A percentile compares a stretch with the other conserved stretches of the same genome.
Evolutionary conservation across 768 basidiomycete species (phyloP).

Genomic region (Boletus vinaceobasis): DNA sequence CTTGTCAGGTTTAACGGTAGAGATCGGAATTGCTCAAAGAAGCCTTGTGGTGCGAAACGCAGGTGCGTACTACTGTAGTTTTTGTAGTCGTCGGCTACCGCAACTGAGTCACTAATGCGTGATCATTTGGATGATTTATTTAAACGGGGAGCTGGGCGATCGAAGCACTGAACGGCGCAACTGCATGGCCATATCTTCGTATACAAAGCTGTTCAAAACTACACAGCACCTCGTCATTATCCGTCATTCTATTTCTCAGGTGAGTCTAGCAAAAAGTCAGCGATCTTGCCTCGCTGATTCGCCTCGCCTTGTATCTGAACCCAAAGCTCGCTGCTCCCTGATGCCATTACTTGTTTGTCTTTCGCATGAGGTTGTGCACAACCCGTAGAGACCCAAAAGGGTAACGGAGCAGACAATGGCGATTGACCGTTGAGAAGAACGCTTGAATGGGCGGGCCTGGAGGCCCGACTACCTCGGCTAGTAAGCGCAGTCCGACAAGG

Average conservation of each 20-base stretch:
- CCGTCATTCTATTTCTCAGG: slow-evolving; percentile 1
- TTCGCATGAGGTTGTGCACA: neutral
- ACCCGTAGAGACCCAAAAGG: slow-evolving; percentile 34
- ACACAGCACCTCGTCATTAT: neutral
- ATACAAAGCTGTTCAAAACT: neutral
- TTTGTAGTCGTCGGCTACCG: slow-evolving; percentile 34
- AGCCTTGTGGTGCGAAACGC: neutral
- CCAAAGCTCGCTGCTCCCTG: slow-evolving; percentile 31
- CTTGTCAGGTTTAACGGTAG: neutral
- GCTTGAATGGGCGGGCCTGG: slow-evolving; percentile 14
- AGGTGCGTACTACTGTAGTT: slow-evolving; percentile 8
- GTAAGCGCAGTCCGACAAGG: slow-evolving; percentile 60
- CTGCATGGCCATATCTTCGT: neutral
- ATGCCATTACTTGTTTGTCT: neutral
- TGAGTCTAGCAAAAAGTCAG: slow-evolving; percentile 39
- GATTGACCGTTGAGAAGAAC: neutral
- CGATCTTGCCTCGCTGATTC: slow-evolving; percentile 39
- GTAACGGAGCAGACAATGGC: slow-evolving; percentile 17
- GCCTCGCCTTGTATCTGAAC: slow-evolving; percentile 26
- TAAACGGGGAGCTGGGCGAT: neutral
- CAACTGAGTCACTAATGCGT: neutral
- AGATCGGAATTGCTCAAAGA: neutral
- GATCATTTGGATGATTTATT: slow-evolving; percentile 3
- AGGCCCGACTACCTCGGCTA: slow-evolving; percentile 49
- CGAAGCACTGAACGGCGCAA: neutral